A percentile compares a stretch with the other conserved stretches of the same genome.
Conservation (phyloP, 78 protist species). For the Cavenderia fasciculata region DNA sequence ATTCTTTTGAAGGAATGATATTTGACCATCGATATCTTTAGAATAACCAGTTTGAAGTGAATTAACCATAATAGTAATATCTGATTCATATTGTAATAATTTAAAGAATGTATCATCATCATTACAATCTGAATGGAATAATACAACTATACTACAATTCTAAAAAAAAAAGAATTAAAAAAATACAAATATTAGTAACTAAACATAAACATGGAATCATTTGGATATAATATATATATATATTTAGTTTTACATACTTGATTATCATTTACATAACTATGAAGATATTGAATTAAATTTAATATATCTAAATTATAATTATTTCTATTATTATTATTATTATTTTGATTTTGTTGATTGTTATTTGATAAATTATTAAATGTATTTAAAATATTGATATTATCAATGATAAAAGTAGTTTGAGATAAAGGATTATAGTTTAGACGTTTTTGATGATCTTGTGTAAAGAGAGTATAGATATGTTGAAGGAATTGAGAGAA, state of each 20-base stretch:
- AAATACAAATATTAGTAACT: no score
- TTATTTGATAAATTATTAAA: not conserved
- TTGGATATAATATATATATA: no score
- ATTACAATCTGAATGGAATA: constrained; percentile 46
- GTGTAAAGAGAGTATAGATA: not conserved
- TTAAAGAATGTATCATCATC: constrained; percentile 47
- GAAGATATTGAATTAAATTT: constrained; percentile 27
- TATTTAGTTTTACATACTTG: no score
- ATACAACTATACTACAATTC: constrained; percentile 2
- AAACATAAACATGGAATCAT: no score
- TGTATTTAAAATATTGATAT: not conserved
- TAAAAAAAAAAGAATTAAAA: no score
- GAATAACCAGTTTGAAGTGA: constrained; percentile 63
- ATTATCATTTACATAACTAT: constrained; percentile 32
- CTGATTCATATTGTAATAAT: constrained; percentile 49
- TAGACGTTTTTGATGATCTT: constrained; percentile 26
- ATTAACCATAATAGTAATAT: constrained; percentile 16
- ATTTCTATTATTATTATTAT: no score
- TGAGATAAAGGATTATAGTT: not conserved
- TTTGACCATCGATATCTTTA: constrained; percentile 71
- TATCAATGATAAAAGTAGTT: constrained; percentile 42
- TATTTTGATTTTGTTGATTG: no score
- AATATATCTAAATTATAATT: not conserved
- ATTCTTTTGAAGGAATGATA: constrained; percentile 41
- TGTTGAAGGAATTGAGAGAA: not conserved